Evolutionary conservation across 2,329 filamentous ascomycete species (phyloP).

Genomic region (Trichoderma arundinaceum): DNA sequence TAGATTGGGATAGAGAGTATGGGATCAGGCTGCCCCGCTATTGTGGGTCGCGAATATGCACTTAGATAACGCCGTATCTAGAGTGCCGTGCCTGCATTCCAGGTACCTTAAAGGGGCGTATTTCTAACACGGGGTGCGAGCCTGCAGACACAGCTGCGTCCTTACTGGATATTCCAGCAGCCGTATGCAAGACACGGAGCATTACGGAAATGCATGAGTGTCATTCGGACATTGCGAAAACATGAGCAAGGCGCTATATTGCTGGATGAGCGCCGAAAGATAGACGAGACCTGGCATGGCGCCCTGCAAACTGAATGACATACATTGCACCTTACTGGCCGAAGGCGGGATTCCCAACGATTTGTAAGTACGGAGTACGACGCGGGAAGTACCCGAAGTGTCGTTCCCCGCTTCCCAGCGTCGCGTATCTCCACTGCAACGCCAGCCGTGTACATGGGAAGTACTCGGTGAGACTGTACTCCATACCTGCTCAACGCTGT

Average conservation of each 20-base stretch:
- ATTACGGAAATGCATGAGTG: background rate
- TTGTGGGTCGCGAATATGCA: constrained; percentile 15
- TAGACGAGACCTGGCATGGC: too few relatives aligned
- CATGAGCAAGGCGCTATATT: too few relatives aligned
- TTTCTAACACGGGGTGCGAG: constrained; percentile 20
- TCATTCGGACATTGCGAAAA: too few relatives aligned
- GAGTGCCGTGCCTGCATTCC: constrained; percentile 20
- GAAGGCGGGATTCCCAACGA: background rate
- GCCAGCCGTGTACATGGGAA: background rate
- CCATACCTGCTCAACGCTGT: constrained; percentile 15
- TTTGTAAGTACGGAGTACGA: constrained; percentile 9
- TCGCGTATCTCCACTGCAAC: constrained; percentile 13
- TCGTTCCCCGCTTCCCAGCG: constrained; percentile 24
- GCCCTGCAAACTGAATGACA: background rate
- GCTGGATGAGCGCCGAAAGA: too few relatives aligned
- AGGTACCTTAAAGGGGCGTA: constrained; percentile 13
- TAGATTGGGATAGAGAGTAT: background rate
- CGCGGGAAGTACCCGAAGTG: background rate
- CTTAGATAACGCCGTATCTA: constrained; percentile 29
- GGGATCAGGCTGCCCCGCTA: constrained; percentile 26
- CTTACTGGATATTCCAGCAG: background rate
- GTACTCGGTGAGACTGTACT: constrained; percentile 26
- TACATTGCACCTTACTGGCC: background rate
- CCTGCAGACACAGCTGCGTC: background rate
- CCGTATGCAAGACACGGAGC: constrained; percentile 12